phyloP scores from a whole-genome alignment of 495 filamentous ascomycete species.

The Penicillium robsamsonii region DNA sequence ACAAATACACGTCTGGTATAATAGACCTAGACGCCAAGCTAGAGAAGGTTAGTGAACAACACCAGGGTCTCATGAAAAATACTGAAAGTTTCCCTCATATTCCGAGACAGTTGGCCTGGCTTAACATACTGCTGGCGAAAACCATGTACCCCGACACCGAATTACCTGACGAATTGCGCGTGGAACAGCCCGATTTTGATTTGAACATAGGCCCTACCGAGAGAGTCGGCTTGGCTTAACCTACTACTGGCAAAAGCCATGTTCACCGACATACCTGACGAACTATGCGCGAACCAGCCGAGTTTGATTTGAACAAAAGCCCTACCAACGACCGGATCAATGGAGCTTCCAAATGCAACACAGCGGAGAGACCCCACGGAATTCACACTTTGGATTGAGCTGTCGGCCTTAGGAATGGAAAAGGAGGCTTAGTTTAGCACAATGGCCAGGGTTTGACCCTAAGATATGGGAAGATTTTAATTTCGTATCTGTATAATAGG shows the following conservation, averaged over 20 bases:
- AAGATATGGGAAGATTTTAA: not conserved
- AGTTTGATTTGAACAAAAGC: not conserved
- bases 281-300: not conserved
- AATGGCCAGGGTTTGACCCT: not conserved
- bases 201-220: not conserved
- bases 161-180: not conserved
- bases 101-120: not conserved
- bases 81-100: conserved; percentile 1
- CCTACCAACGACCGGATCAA: not conserved
- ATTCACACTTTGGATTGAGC: not conserved
- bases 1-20: not conserved
- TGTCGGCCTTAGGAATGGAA: not conserved
- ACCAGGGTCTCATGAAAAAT: not conserved
- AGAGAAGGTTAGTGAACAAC: not conserved
- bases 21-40: not conserved
- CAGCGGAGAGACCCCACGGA: too few species aligned
- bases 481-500: not conserved
- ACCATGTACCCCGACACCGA: too few species aligned
- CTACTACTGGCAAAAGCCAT: not conserved
- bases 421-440: not conserved
- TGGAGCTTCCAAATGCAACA: not conserved
- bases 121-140: not conserved
- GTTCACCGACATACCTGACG: not conserved
- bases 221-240: not conserved
- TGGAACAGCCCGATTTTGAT: not conserved